These are phyloP conservation scores for Paratinospora sagittata DNA, from an alignment of 164 flowering plant species.

Conservation along the genomic window DNA sequence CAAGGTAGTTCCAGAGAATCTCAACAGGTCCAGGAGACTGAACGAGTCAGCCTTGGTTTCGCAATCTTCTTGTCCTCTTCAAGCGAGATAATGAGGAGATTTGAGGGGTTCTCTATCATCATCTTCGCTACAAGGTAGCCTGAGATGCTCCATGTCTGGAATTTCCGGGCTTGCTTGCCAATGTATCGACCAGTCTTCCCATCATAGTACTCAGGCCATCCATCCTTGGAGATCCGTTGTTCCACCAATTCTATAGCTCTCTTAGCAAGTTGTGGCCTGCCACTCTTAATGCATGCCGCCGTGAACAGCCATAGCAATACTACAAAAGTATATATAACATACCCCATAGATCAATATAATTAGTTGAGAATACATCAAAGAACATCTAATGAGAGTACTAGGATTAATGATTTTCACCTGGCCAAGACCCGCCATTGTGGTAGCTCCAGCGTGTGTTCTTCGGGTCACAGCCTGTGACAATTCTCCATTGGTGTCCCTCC, in stretches of 20 bases:
- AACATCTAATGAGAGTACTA: too few relatives aligned
- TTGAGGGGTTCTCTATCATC: slow-evolving; percentile 39
- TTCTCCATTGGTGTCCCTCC: slow-evolving; percentile 31
- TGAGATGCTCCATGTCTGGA: slow-evolving; percentile 36
- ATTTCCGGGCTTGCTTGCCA: slow-evolving; percentile 35
- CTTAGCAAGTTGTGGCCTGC: slow-evolving; percentile 34
- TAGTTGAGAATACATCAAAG: not conserved
- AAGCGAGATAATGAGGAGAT: slow-evolving; percentile 29
- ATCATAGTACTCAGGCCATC: slow-evolving; percentile 46
- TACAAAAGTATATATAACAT: slow-evolving; percentile 8
- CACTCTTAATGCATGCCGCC: slow-evolving; percentile 35
- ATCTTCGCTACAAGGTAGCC: slow-evolving; percentile 35
- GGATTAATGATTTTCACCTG: slow-evolving; percentile 19
- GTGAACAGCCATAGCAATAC: slow-evolving; percentile 40
- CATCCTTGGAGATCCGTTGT: slow-evolving; percentile 30
- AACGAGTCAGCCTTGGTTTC: slow-evolving; percentile 28
- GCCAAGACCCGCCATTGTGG: slow-evolving; percentile 44
- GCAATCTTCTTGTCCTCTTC: slow-evolving; percentile 37
- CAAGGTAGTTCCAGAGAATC: too few relatives aligned
- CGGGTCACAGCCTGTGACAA: slow-evolving; percentile 31
- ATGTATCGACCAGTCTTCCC: slow-evolving; percentile 32
- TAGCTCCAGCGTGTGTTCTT: slow-evolving; percentile 35
- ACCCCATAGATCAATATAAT: not conserved
- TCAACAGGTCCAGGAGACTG: slow-evolving; percentile 14
- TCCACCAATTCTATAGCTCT: slow-evolving; percentile 33